A percentile compares a stretch with the other conserved stretches of the same genome.
Evolutionary conservation across 1,284 basidiomycete genomes (phyloP).

Genomic region (Moesziomyces antarcticus): DNA sequence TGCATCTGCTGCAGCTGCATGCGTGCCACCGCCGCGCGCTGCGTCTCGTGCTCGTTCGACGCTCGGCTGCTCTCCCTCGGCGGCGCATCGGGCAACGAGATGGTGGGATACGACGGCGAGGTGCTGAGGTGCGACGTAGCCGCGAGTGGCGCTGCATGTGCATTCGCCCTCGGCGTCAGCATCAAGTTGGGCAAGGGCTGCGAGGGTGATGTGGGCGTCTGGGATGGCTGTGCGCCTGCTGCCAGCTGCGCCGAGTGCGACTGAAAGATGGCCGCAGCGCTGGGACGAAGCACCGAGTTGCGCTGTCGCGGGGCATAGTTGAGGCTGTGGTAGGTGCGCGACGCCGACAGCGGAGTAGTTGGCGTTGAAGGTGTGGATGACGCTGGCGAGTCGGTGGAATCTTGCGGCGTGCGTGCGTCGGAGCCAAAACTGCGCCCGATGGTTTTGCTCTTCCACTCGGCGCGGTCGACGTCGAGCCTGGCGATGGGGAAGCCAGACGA

Average conservation of each 20-base stretch:
- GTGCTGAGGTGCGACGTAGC: conserved; percentile 14
- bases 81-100: conserved; percentile 14
- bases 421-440: conserved; percentile 9
- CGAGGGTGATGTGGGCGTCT: background rate
- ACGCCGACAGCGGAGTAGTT: conserved; percentile 3
- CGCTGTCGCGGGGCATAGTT: conserved; percentile 30
- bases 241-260: conserved; percentile 11
- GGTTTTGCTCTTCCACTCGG: conserved; percentile 21
- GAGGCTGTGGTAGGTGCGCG: conserved; percentile 30
- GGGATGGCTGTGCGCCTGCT: conserved; percentile 1
- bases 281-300: conserved; percentile 17
- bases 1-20: conserved; percentile 32
- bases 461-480: conserved; percentile 17
- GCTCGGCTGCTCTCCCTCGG: conserved; percentile 9
- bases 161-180: no score
- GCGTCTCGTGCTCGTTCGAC: no score
- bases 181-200: background rate
- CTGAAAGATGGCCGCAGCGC: conserved; percentile 20
- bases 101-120: conserved; percentile 25
- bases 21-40: conserved; percentile 3
- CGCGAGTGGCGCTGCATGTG: conserved; percentile 6
- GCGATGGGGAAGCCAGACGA: conserved; percentile 27
- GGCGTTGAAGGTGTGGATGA: conserved; percentile 23
- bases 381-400: conserved; percentile 2
- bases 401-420: background rate